Conservation (phyloP, 768 basidiomycete species). For the Chiua virens region DNA sequence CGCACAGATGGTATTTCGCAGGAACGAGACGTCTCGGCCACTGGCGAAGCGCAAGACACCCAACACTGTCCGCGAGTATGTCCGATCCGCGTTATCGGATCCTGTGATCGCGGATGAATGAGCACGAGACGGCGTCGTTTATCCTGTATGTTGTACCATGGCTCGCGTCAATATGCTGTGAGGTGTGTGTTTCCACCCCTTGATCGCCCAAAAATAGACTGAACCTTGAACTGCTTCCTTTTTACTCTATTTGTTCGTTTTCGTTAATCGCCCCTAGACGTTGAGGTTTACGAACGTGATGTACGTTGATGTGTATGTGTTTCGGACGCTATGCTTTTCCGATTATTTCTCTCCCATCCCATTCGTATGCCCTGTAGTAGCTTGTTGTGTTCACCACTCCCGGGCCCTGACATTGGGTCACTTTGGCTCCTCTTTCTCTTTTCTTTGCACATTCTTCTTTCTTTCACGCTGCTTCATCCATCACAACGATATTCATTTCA, state of each 20-base stretch:
- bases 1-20: slow-evolving; percentile 48
- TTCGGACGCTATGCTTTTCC: slow-evolving; percentile 20
- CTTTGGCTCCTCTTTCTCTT: neutral
- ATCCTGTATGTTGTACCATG: slow-evolving; percentile 10
- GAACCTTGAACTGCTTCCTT: slow-evolving; percentile 9
- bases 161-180: slow-evolving; percentile 15
- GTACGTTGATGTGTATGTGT: slow-evolving; percentile 26
- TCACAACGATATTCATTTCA: neutral
- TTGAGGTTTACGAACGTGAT: slow-evolving; percentile 13
- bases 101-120: slow-evolving; percentile 17
- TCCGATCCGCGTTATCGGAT: slow-evolving; percentile 31
- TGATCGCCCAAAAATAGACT: slow-evolving; percentile 18
- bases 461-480: slow-evolving; percentile 7
- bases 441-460: slow-evolving; percentile 5
- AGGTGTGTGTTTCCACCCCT: slow-evolving; percentile 20
- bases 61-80: slow-evolving; percentile 18
- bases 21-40: slow-evolving; percentile 39
- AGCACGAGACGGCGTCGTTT: neutral
- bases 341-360: slow-evolving; percentile 8
- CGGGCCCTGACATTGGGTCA: slow-evolving; percentile 2
- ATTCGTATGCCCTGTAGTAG: slow-evolving; percentile 32
- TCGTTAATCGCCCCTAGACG: slow-evolving; percentile 15
- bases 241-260: slow-evolving; percentile 12
- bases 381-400: slow-evolving; percentile 18
- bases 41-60: slow-evolving; percentile 36